These are phyloP conservation scores for Prunus yedoensis DNA, from an alignment of 331 rosid species.

Conservation along the genomic window DNA sequence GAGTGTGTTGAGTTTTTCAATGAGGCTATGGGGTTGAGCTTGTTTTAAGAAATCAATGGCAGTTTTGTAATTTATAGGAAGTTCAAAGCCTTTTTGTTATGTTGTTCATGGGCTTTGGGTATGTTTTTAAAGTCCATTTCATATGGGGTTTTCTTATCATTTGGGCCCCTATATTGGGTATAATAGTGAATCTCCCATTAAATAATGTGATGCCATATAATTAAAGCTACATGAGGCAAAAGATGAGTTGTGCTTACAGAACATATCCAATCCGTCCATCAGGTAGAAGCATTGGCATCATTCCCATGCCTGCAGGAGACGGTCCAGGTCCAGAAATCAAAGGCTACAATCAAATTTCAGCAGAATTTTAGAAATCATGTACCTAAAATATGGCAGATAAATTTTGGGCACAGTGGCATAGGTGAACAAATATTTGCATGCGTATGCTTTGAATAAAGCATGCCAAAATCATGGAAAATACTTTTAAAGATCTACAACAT, in stretches of 20 bases:
- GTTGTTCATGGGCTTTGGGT: too few relatives aligned
- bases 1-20: too few relatives aligned
- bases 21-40: too few relatives aligned
- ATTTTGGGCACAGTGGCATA: not conserved
- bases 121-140: too few relatives aligned
- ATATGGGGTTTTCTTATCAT: too few relatives aligned
- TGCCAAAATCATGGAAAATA: not conserved
- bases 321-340: slow-evolving; percentile 85
- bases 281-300: slow-evolving; percentile 99
- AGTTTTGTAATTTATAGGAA: too few relatives aligned
- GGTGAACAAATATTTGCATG: not conserved
- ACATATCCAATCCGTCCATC: slow-evolving; percentile 97
- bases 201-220: not conserved
- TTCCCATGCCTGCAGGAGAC: slow-evolving; percentile 80
- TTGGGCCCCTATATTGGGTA: too few relatives aligned
- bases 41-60: too few relatives aligned
- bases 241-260: slow-evolving; percentile 58
- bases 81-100: too few relatives aligned
- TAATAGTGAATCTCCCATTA: too few relatives aligned
- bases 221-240: slow-evolving; percentile 1
- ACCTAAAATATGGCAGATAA: not conserved
- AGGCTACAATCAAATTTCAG: slow-evolving; percentile 55
- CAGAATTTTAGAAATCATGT: not conserved
- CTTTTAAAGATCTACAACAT: not conserved
- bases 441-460: not conserved